Conservation (phyloP, 805 yeast species). For the Cyberlindnera maritima region DNA sequence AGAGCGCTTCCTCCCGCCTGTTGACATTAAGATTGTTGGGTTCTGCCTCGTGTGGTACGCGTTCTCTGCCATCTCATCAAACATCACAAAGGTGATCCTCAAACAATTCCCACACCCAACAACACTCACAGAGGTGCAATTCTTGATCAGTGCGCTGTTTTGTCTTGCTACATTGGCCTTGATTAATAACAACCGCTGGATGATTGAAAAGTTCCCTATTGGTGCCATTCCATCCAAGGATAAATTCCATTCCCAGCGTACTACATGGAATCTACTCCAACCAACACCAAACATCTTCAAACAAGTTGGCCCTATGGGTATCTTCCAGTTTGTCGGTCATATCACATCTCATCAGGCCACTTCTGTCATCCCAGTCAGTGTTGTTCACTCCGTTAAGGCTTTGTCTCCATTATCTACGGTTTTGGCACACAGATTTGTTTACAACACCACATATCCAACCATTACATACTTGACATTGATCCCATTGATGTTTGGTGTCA, state of each 20-base stretch:
- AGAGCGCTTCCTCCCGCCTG: slow-evolving; percentile 29
- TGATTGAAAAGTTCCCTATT: slow-evolving; percentile 37
- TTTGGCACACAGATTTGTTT: slow-evolving; percentile 63
- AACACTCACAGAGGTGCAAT: slow-evolving; percentile 88
- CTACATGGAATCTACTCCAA: slow-evolving; percentile 41
- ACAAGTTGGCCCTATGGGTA: slow-evolving; percentile 90
- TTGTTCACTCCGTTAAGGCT: slow-evolving; percentile 93
- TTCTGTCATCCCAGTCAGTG: slow-evolving; percentile 84
- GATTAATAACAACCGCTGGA: slow-evolving; percentile 34
- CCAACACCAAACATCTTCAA: slow-evolving; percentile 53
- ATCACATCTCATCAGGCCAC: slow-evolving; percentile 92
- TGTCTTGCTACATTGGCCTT: slow-evolving; percentile 46
- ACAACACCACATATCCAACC: slow-evolving; percentile 52
- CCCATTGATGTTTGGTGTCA: slow-evolving; percentile 83
- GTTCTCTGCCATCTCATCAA: slow-evolving; percentile 75
- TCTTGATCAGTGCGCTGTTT: slow-evolving; percentile 63
- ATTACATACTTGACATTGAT: slow-evolving; percentile 76
- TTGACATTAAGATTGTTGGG: slow-evolving; percentile 41
- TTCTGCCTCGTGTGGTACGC: slow-evolving; percentile 80
- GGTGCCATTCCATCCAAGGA: slow-evolving; percentile 49
- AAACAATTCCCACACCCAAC: slow-evolving; percentile 73
- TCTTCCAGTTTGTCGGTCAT: slow-evolving; percentile 91
- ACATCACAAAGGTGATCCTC: slow-evolving; percentile 76
- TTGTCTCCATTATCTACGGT: slow-evolving; percentile 89
- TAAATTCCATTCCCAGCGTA: slow-evolving; percentile 27